These are phyloP conservation scores for Zygotorulaspora sp. DNA, from an alignment of 805 yeast species.

Conservation along the genomic window DNA sequence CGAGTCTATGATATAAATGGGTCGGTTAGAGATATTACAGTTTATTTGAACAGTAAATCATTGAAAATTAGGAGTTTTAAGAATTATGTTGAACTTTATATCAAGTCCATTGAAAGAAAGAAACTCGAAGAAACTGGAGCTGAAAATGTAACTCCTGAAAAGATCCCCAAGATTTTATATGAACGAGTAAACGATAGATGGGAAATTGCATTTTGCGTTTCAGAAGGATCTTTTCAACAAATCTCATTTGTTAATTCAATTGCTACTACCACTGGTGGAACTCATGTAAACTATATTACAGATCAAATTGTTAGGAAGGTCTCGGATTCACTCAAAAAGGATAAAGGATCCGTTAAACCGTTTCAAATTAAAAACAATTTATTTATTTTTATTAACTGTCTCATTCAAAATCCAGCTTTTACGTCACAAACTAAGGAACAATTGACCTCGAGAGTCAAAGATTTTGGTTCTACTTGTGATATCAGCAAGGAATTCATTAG, in stretches of 20 bases:
- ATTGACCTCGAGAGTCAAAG: constrained; percentile 79
- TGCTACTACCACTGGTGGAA: constrained; percentile 96
- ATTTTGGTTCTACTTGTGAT: constrained; percentile 83
- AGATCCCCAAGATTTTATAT: constrained; percentile 63
- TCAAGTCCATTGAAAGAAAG: constrained; percentile 61
- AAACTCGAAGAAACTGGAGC: constrained; percentile 38
- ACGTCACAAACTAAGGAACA: constrained; percentile 98
- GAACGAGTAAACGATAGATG: constrained; percentile 81
- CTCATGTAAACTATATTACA: constrained; percentile 82
- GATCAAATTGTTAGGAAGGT: constrained; percentile 81
- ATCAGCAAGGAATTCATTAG: constrained; percentile 73
- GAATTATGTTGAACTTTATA: constrained; percentile 82
- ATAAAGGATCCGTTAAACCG: constrained; percentile 72
- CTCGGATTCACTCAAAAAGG: constrained; percentile 67
- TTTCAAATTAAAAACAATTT: constrained; percentile 85
- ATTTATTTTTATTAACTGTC: constrained; percentile 85
- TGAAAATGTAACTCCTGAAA: constrained; percentile 30
- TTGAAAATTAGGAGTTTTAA: constrained; percentile 73
- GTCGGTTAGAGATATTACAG: constrained; percentile 76
- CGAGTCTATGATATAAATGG: constrained; percentile 96
- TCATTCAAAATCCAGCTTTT: constrained; percentile 94
- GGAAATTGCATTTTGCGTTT: constrained; percentile 94
- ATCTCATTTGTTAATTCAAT: constrained; percentile 96
- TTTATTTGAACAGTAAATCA: constrained; percentile 69
- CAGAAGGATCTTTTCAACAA: constrained; percentile 87